phyloP scores from a whole-genome alignment of 345 rosid genomes.

The Theobroma cacao region DNA sequence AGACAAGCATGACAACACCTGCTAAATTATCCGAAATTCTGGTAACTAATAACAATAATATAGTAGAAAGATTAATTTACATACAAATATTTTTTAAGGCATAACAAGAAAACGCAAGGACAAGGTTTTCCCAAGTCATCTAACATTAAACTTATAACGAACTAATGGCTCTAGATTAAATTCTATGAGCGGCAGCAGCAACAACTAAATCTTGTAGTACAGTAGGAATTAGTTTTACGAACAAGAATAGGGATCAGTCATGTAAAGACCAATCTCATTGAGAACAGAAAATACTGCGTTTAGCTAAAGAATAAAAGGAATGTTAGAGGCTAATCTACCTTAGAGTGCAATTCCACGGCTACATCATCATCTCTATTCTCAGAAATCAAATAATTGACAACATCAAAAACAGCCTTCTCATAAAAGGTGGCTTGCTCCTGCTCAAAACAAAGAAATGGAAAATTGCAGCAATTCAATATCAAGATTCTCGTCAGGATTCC shows the following conservation, averaged over 20 bases:
- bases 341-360: constrained; percentile 58
- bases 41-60: background rate
- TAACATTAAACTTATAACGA: too few species aligned
- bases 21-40: background rate
- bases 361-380: constrained; percentile 64
- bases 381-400: constrained; percentile 50
- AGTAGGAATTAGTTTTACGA: too few species aligned
- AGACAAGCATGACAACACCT: background rate
- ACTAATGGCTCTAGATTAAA: too few species aligned
- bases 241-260: too few species aligned
- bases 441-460: background rate
- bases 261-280: too few species aligned
- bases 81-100: too few species aligned
- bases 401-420: constrained; percentile 70
- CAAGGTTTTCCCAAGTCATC: too few species aligned
- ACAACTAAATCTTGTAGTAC: too few species aligned
- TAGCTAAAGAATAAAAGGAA: background rate
- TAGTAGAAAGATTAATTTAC: background rate
- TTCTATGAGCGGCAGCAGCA: too few species aligned
- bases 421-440: constrained; percentile 75
- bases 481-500: background rate
- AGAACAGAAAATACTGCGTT: too few species aligned
- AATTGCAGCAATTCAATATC: background rate
- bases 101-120: too few species aligned
- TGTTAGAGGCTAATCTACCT: constrained; percentile 34